Base-by-base conservation (phyloP, 2,329 filamentous ascomycete genomes). In the Lithohypha guttulata region DNA sequence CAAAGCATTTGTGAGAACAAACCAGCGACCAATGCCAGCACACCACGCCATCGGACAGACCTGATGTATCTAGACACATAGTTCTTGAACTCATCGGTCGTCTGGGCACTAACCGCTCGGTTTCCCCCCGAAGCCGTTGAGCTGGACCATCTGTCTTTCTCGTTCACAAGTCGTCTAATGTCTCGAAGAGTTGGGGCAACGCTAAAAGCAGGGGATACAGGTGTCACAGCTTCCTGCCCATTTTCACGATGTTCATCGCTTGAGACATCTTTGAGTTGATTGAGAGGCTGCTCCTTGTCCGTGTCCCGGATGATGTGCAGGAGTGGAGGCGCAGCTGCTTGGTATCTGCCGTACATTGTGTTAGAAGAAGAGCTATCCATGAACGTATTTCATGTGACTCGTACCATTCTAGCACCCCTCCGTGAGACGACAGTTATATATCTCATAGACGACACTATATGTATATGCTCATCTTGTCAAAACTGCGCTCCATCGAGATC, bases 1-100 rank as follows among this genome's bases (percentile, higher is more conserved):
- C 14, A 39, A 11, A 39, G 25, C 13, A 17, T 17, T 19, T 39
- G 35, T 18, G 23, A 15, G 22, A 27, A 39, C 14, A 39, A 14
- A 20, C 35, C 35, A 4, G 35, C 35, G 11, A 39, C 20, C 3
- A 39, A 17, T 14, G 35, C 35, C 17, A 21, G 5, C 28, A 14
- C 23, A 6, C 23, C 23, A 20, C 35, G 19, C 35, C 35, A 39
- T n/a, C 8, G 6, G 30, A 29, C 27, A 6, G 27, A 6, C 6
- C n/a, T 29, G 6, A 29, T 13, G 11, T 14, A n/a, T 29, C n/a
- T 13, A 14, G n/a, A 6, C 11, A 14, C n/a, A 14, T 14, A 14
- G 11, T 5, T 14, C n/a, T 29, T 11, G 5, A 6, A 14, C 6
- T 6, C 6, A 6, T 6, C n/a, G 6, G 6, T 13, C n/a, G 27